Conservation (phyloP, 1,284 basidiomycete species). For the Coriolopsis trogii region DNA sequence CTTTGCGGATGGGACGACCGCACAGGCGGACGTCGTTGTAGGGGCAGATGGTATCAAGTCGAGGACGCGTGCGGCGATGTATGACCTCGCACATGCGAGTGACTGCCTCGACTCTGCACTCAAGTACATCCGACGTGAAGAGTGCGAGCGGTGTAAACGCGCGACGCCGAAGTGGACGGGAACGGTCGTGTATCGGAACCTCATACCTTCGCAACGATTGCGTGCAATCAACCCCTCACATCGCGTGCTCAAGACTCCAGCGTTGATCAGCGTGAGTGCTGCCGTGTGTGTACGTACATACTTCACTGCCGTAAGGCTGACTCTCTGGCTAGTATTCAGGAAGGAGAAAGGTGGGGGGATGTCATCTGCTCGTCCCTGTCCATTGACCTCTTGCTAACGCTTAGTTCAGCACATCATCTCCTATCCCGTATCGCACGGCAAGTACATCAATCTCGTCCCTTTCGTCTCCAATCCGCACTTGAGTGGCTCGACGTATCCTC, state of each 20-base stretch:
- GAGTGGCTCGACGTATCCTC: conserved; percentile 24
- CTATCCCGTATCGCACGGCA: conserved; percentile 28
- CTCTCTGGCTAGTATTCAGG: conserved; percentile 15
- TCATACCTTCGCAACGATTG: conserved; percentile 18
- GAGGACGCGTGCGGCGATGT: conserved; percentile 16
- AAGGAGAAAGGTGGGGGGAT: conserved; percentile 16
- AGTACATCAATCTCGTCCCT: conserved; percentile 27
- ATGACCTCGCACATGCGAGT: conserved; percentile 12
- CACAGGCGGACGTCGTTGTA: conserved; percentile 23
- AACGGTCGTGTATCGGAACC: conserved; percentile 18
- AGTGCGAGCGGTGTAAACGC: conserved; percentile 16
- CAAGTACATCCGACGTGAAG: neutral
- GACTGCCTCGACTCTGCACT: conserved; percentile 2
- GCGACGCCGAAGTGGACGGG: conserved; percentile 24
- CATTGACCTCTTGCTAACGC: neutral
- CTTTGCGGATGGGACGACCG: conserved; percentile 24
- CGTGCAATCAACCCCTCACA: conserved; percentile 17
- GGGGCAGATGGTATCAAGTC: conserved; percentile 27
- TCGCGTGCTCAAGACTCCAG: conserved; percentile 4
- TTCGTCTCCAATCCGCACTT: conserved; percentile 23
- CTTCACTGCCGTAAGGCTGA: neutral
- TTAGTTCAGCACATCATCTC: conserved; percentile 20
- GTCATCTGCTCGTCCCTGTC: too few relatives aligned
- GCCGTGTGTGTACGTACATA: neutral
- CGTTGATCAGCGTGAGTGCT: conserved; percentile 14